phyloP scores from a whole-genome alignment of 148 eudicot species.

The Nepenthes mirabilis region DNA sequence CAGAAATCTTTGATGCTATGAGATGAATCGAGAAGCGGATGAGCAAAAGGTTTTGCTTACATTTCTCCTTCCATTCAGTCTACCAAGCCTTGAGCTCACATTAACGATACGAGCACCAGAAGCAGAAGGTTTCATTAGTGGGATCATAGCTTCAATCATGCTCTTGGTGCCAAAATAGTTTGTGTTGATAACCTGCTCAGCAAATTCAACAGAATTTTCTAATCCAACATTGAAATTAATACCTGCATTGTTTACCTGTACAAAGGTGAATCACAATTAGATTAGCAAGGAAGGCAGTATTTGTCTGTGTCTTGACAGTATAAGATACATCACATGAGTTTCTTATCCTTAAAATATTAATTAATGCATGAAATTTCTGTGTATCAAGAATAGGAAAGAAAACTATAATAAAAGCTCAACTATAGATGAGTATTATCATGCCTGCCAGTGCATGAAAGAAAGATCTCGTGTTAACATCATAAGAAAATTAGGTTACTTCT shows the following conservation, averaged over 20 bases:
- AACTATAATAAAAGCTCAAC: too few species aligned
- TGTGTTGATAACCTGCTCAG: constrained; percentile 64
- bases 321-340: too few species aligned
- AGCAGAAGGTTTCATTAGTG: constrained; percentile 65
- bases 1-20: background rate
- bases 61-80: constrained; percentile 75
- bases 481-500: too few species aligned
- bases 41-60: constrained; percentile 27
- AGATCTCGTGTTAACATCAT: too few species aligned
- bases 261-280: background rate
- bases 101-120: constrained; percentile 81
- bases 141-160: constrained; percentile 69
- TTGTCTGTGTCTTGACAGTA: too few species aligned
- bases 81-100: constrained; percentile 78
- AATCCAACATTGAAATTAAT: constrained; percentile 60
- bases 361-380: too few species aligned
- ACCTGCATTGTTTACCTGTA: constrained; percentile 92
- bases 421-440: too few species aligned
- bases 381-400: too few species aligned
- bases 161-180: constrained; percentile 82
- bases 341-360: too few species aligned
- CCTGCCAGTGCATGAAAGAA: too few species aligned
- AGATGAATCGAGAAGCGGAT: background rate
- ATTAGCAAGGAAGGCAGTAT: too few species aligned
- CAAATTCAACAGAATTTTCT: constrained; percentile 59